A percentile compares a stretch with the other conserved stretches of the same genome.
Evolutionary conservation across 2,329 filamentous ascomycete species (phyloP).

Genomic region (Domatiomyces globalis): DNA sequence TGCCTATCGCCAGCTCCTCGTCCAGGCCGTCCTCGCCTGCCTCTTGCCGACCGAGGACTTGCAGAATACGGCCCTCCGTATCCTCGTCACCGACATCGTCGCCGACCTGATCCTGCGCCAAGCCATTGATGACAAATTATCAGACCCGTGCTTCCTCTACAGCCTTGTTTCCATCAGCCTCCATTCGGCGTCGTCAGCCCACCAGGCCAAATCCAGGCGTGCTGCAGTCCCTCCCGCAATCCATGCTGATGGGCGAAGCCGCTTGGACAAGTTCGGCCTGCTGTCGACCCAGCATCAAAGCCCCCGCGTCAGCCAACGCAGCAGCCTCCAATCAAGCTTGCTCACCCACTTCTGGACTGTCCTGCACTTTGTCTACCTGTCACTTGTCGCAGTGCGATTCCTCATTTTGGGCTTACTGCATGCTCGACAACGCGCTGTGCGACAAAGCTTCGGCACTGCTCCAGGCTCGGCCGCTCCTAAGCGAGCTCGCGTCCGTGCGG

Average conservation of each 20-base stretch:
- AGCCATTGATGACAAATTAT: constrained; percentile 62
- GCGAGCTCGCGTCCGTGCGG: neutral
- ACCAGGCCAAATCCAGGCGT: constrained; percentile 12
- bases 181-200: constrained; percentile 30
- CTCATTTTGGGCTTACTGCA: constrained; percentile 50
- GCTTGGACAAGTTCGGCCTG: constrained; percentile 44
- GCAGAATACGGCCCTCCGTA: constrained; percentile 69
- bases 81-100: constrained; percentile 73
- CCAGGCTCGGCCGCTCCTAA: neutral
- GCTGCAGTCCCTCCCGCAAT: constrained; percentile 18
- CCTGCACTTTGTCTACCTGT: constrained; percentile 38
- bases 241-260: constrained; percentile 23
- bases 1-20: constrained; percentile 75
- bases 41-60: constrained; percentile 86
- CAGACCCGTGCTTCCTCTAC: constrained; percentile 80
- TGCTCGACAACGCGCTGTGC: constrained; percentile 52
- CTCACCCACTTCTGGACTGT: constrained; percentile 36
- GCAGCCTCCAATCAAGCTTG: constrained; percentile 21
- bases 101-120: constrained; percentile 82
- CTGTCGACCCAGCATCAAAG: constrained; percentile 26
- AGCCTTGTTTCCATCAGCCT: constrained; percentile 64
- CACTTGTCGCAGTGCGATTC: constrained; percentile 51
- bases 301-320: constrained; percentile 9
- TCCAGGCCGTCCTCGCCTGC: constrained; percentile 65
- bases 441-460: constrained; percentile 20